Base-by-base conservation (phyloP, 208 protist genomes). In the Leishmania turanica region DNA sequence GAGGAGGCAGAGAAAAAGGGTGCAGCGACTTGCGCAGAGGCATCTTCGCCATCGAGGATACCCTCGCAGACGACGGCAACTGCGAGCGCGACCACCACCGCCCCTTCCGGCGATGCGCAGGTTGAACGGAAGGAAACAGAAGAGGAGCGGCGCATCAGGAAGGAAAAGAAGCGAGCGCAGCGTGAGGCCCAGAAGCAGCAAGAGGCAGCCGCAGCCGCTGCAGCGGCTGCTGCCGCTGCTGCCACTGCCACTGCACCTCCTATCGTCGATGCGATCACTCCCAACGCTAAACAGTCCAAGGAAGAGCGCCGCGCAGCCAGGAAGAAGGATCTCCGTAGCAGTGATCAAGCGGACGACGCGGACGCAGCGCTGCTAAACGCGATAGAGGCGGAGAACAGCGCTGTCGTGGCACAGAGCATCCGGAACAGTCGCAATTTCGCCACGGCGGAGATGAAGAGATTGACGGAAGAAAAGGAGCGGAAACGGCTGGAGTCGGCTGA, bases 111-210 rank as follows among this genome's bases (percentile, higher is more conserved):
- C 2, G 54, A 56, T 42, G 24, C 54, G 24, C 49, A 60, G 21
- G 34, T 13, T 21, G 40, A 11, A 15, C 9, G 34, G 4, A 84
- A 83, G 69, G 94, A 97, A 68, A 93, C 92, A 0, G 91, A 97
- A 68, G 94, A 97, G 78, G 92, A 96, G 75, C 88, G 92, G 1
- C 84, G 86, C 1, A 84, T 86, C 4, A 90, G 94, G 53, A 95
- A 96, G 77, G 90, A 96, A 78, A 80, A 81, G 15, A 91, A 93
- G 77, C 80, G 86, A 0, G 87, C 85, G 2, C 85, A 87, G 83
- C 77, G 79, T 13, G 90, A 93, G 73, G 87, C 85, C 24, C 84
- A 86, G 54, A 82, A 86, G 75, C 69, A 77, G 71, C 65, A 72
- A 34, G 81, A 85, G 83, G 80, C 76, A 27, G 77, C 76, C 8